Evolutionary conservation across 129 eudicot genomes (phyloP), one percentile per base, ranked within the genome.

Genomic region (Flaveria brownii): DNA sequence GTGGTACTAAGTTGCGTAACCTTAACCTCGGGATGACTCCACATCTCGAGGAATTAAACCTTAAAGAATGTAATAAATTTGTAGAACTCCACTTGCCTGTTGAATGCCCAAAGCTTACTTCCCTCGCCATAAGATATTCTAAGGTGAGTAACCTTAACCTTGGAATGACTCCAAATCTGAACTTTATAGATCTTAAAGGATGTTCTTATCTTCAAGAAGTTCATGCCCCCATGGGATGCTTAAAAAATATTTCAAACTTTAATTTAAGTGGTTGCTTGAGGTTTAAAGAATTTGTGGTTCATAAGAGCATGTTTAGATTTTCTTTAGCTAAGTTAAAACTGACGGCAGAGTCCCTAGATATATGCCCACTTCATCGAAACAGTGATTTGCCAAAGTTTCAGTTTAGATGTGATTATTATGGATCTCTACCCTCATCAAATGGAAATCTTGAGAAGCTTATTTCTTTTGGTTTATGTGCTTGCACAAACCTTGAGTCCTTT

Each of bases 381-480:
- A 67, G 4, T 41, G 41, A 41, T 67, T 20, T 17, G 51, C 30
- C 30, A 17, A 67, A 41, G 71, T 66, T 66, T 39, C 71, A 5
- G 51, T 67, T 67, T 39, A 1, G 0, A 16, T 67, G 71, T 67
- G 0, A 0, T n/a, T 67, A 67, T 67, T 0, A 2, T 6, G 71
- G 41, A 41, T 1, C 4, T 36, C 14, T n/a, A n/a, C 2, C 30
- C 16, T 17, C 30, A 41, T 2, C 71, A 4, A 20, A 5, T 45
- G 57, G 56, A 45, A 68, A 68, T 45, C 18, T 68, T 70, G 75
- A 50, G 43, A 70, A 26, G 41, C 43, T 70, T 15, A 49, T 49
- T 26, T 25, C 61, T 6, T 9, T 49, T 14, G 43, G 61, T 49
- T 14, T 13, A 16, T 70, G 74, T 41, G 23, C 62, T 62, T 62